These are phyloP conservation scores for Raffaelea deltoideospora DNA, from an alignment of 2,329 filamentous ascomycete species.

Conservation along the genomic window DNA sequence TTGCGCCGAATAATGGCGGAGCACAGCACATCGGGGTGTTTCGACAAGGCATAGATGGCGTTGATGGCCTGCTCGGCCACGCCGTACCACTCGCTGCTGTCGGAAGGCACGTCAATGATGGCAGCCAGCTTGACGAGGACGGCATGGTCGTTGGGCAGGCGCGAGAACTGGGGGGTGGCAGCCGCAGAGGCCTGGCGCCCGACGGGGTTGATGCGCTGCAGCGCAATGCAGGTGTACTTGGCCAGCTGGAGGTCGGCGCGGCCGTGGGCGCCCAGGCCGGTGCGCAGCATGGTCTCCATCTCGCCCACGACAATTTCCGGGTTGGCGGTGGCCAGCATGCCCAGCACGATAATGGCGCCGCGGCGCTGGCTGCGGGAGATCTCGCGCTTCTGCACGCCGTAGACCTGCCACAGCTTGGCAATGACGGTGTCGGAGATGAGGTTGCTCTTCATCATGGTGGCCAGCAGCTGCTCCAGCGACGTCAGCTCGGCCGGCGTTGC, in stretches of 20 bases:
- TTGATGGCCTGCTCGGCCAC: slow-evolving; percentile 92
- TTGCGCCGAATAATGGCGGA: slow-evolving; percentile 81
- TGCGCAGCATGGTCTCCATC: slow-evolving; percentile 85
- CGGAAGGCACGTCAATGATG: slow-evolving; percentile 71
- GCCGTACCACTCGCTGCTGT: slow-evolving; percentile 92
- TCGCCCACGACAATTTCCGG: slow-evolving; percentile 89
- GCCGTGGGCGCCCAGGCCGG: slow-evolving; percentile 71
- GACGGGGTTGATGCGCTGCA: slow-evolving; percentile 76
- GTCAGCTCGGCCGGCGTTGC: slow-evolving; percentile 90
- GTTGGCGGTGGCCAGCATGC: slow-evolving; percentile 88
- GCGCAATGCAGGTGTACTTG: slow-evolving; percentile 87
- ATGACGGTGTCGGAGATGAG: slow-evolving; percentile 76
- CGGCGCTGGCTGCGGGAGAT: slow-evolving; percentile 84
- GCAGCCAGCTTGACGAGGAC: slow-evolving; percentile 67
- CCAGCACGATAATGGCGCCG: slow-evolving; percentile 87
- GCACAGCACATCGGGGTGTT: slow-evolving; percentile 85
- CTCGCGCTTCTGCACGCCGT: slow-evolving; percentile 82
- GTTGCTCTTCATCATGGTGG: slow-evolving; percentile 93
- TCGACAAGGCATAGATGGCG: slow-evolving; percentile 86
- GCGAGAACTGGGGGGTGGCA: slow-evolving; percentile 51
- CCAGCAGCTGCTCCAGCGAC: slow-evolving; percentile 81
- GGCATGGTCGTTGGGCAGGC: slow-evolving; percentile 82
- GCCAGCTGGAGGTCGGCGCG: slow-evolving; percentile 74
- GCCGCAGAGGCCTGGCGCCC: slow-evolving; percentile 65
- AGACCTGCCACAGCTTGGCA: slow-evolving; percentile 92